These are phyloP conservation scores for Aspergillus udagawae DNA, from an alignment of 2,329 filamentous ascomycete species.

Conservation along the genomic window DNA sequence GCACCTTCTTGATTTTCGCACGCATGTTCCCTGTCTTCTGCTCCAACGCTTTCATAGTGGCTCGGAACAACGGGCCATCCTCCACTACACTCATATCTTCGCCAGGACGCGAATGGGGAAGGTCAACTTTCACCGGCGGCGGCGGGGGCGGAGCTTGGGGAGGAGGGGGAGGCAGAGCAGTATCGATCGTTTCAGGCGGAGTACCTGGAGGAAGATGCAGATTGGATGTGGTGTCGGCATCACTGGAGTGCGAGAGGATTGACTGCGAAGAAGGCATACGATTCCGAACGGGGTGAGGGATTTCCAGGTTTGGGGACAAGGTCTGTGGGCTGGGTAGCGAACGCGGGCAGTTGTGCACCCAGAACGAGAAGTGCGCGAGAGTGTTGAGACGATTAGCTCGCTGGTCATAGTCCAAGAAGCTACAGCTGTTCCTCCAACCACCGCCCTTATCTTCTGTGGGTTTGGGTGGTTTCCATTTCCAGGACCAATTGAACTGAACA, in stretches of 20 bases:
- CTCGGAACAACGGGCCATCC: conserved; percentile 91
- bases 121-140: conserved; percentile 70
- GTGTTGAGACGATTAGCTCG: conserved; percentile 84
- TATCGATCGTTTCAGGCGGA: conserved; percentile 29
- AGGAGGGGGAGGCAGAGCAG: conserved; percentile 12
- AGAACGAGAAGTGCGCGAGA: conserved; percentile 89
- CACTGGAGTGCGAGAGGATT: conserved; percentile 75
- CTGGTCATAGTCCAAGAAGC: conserved; percentile 96
- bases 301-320: conserved; percentile 67
- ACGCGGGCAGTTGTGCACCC: conserved; percentile 67
- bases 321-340: conserved; percentile 53
- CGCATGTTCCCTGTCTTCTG: conserved; percentile 96
- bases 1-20: conserved; percentile 88
- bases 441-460: conserved; percentile 73
- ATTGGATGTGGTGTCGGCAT: conserved; percentile 54
- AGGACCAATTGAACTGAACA: conserved; percentile 89
- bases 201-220: conserved; percentile 21
- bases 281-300: conserved; percentile 69
- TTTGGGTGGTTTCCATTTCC: conserved; percentile 95
- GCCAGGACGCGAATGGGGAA: conserved; percentile 77
- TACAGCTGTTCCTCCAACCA: conserved; percentile 95
- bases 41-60: conserved; percentile 92
- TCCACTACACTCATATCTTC: conserved; percentile 83
- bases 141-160: conserved; percentile 25
- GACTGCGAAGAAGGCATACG: conserved; percentile 85